Conservation (phyloP, 78 protist genomes). For the Blattamonas nauphoetae region DNA sequence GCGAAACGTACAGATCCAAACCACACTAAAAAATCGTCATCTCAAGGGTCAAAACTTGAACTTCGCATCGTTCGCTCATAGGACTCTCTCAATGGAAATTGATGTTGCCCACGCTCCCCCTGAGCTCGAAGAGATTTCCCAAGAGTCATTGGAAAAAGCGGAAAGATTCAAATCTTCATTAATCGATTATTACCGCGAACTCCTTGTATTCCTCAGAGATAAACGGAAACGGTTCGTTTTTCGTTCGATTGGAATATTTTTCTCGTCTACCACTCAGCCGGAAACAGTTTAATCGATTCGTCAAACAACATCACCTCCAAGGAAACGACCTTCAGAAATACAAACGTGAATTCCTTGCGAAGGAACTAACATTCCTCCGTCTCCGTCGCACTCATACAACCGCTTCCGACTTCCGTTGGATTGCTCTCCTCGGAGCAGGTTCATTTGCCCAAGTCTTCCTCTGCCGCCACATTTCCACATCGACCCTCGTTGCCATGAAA, state of each 20-base stretch:
- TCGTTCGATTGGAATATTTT: background rate
- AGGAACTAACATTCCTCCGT: background rate
- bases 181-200: background rate
- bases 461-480: background rate
- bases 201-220: background rate
- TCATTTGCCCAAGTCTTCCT: conserved; percentile 2
- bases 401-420: background rate
- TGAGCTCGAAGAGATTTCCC: background rate
- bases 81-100: too few relatives aligned
- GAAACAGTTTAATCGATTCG: background rate
- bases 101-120: too few relatives aligned
- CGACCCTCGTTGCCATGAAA: background rate
- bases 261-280: background rate
- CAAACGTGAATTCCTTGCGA: background rate
- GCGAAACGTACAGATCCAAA: too few relatives aligned
- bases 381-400: background rate
- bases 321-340: background rate
- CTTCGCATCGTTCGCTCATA: too few relatives aligned
- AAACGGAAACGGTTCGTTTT: background rate
- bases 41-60: too few relatives aligned
- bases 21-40: too few relatives aligned
- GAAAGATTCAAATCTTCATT: background rate
- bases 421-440: background rate
- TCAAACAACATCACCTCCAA: background rate
- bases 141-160: background rate